These are phyloP conservation scores for Raphanus hybrid DNA, from an alignment of 441 rosid genomes.

Conservation along the genomic window DNA sequence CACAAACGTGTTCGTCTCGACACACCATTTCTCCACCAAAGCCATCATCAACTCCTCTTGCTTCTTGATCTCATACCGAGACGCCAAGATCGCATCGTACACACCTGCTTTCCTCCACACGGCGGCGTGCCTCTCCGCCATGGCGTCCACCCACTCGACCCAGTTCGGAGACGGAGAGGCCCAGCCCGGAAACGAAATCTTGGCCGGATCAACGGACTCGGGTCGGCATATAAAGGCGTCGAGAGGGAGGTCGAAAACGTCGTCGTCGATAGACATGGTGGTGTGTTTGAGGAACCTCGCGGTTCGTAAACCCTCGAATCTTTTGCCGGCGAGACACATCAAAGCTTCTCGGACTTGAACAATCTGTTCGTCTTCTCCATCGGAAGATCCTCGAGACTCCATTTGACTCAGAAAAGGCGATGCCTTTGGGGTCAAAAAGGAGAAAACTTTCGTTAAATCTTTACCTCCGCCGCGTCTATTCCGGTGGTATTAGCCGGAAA, in stretches of 20 bases:
- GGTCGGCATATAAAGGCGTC: slow-evolving; percentile 29
- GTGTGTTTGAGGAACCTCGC: slow-evolving; percentile 43
- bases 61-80: slow-evolving; percentile 40
- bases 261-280: slow-evolving; percentile 34
- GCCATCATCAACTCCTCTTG: slow-evolving; percentile 38
- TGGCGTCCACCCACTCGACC: slow-evolving; percentile 41
- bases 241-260: slow-evolving; percentile 36
- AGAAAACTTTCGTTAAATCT: neutral
- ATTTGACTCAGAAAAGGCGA: slow-evolving; percentile 11
- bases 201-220: neutral
- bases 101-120: slow-evolving; percentile 49
- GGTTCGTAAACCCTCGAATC: slow-evolving; percentile 32
- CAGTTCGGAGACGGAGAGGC: slow-evolving; percentile 39
- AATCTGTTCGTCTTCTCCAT: slow-evolving; percentile 35
- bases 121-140: slow-evolving; percentile 34
- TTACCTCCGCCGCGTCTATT: slow-evolving; percentile 8
- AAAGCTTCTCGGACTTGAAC: slow-evolving; percentile 43
- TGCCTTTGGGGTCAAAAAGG: slow-evolving; percentile 18
- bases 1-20: slow-evolving; percentile 48
- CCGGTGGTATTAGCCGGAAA: slow-evolving; percentile 8
- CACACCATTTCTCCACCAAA: slow-evolving; percentile 48
- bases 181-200: slow-evolving; percentile 40
- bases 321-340: slow-evolving; percentile 28
- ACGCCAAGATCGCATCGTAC: slow-evolving; percentile 45
- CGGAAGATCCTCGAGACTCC: slow-evolving; percentile 41